Percentiles rank a stretch among this genome's conserved stretches.
These are phyloP conservation scores for Coemansia sp. DNA, from an alignment of 192 early-diverging fungal species.

Conservation along the genomic window DNA sequence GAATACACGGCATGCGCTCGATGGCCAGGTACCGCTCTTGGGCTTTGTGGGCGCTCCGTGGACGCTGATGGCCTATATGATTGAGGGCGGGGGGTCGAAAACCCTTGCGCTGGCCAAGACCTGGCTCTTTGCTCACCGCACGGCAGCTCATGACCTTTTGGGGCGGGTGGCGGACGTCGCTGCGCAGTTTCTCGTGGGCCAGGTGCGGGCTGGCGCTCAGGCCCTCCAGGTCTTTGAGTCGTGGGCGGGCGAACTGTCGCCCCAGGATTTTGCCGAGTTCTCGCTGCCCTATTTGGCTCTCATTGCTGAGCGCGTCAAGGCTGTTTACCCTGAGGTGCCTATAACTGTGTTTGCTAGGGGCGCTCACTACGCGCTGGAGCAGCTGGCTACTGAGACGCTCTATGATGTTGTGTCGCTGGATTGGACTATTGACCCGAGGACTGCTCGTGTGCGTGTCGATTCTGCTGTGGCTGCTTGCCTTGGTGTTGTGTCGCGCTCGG, in stretches of 20 bases:
- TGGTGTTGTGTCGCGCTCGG: neutral
- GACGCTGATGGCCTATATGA: constrained; percentile 99
- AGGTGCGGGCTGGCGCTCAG: constrained; percentile 96
- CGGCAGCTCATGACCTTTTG: constrained; percentile 75
- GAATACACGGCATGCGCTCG: constrained; percentile 79
- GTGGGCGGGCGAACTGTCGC: constrained; percentile 91
- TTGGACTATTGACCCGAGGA: constrained; percentile 78
- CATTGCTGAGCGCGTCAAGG: constrained; percentile 78
- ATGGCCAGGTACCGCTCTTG: constrained; percentile 85
- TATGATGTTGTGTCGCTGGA: constrained; percentile 91
- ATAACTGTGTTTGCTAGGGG: constrained; percentile 92
- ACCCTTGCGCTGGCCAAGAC: constrained; percentile 85
- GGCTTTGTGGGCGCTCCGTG: constrained; percentile 98
- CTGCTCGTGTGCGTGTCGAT: constrained; percentile 29
- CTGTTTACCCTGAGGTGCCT: constrained; percentile 62
- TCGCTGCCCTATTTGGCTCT: constrained; percentile 86
- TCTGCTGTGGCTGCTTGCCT: constrained; percentile 6
- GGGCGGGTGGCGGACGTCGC: constrained; percentile 77
- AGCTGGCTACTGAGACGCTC: constrained; percentile 58
- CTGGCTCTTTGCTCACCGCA: constrained; percentile 81
- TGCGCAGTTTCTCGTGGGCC: constrained; percentile 84
- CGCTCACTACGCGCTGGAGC: constrained; percentile 82
- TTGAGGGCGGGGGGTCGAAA: constrained; percentile 96
- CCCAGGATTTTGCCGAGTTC: constrained; percentile 76
- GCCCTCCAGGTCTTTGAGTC: constrained; percentile 97